Percentiles rank a stretch among this genome's conserved stretches.
Evolutionary conservation across 2,329 filamentous ascomycete species (phyloP).

Genomic region (Pseudogymnoascus sp.): DNA sequence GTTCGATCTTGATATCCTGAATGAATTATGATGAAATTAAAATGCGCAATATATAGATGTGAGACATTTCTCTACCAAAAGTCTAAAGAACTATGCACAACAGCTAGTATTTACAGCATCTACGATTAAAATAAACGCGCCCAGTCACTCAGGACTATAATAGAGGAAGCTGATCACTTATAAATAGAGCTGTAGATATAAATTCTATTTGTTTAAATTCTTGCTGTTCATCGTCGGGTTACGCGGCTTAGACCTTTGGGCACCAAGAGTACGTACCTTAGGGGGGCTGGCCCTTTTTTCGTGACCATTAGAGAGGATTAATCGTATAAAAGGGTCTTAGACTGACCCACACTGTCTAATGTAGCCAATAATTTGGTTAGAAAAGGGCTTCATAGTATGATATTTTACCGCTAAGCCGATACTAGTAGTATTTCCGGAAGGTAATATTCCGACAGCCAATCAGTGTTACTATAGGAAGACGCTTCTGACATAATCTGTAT

Average conservation of each 20-base stretch:
- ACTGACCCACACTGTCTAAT: too few relatives aligned
- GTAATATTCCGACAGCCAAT: too few relatives aligned
- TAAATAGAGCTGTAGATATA: not conserved
- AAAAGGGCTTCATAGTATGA: too few relatives aligned
- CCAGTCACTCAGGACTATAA: not conserved
- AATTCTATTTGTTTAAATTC: not conserved
- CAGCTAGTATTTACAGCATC: not conserved
- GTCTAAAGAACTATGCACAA: not conserved
- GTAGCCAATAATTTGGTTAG: too few relatives aligned
- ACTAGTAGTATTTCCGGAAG: too few relatives aligned
- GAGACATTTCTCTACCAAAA: too few relatives aligned
- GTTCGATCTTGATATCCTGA: not conserved
- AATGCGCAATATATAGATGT: not conserved
- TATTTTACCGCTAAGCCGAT: too few relatives aligned
- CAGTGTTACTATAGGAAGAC: too few relatives aligned
- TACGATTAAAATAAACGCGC: not conserved
- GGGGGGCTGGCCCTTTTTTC: too few relatives aligned
- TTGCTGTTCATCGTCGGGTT: not conserved
- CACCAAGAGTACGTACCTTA: not conserved
- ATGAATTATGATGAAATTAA: not conserved
- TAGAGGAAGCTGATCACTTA: not conserved
- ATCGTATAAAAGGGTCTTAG: too few relatives aligned
- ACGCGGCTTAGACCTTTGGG: not conserved
- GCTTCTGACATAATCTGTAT: too few relatives aligned
- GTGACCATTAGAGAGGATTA: too few relatives aligned